Base-by-base conservation (phyloP, 306 rosid genomes). In the Pyrus bretschneideri region DNA sequence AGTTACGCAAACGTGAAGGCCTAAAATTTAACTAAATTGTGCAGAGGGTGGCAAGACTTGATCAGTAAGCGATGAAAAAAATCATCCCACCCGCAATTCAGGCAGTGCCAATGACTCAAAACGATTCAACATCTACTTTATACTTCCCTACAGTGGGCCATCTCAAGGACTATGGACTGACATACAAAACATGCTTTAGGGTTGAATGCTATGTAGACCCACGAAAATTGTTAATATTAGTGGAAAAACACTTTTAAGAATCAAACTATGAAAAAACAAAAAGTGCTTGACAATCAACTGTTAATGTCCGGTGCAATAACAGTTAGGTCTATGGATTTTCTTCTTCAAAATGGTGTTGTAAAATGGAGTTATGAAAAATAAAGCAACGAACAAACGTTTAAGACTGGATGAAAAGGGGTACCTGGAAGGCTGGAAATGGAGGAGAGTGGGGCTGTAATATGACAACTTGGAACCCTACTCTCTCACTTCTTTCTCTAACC, bases 111-210 rank as follows among this genome's bases (percentile, higher is more conserved):
- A 83, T 23, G 91, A 84, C 85, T 93, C 98, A 4, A 93, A 93
- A 91, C 25, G 93, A 89, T 33, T 93, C 86, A 18, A 89, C 64
- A 77, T 91, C 97, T 61, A 91, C 96, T 82, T 82, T 89, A 81
- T 84, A 93, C 84, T 82, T 89, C 72, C 97, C 97, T 67, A 93
- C 98, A 79, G 67, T 87, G 9, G 98, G 98, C 97, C 98, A 93
- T 79, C 87, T 82, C 29, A 64, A 60, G 64, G 92, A 88, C 80
- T 85, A 92, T 3, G 85, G 74, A 73, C 97, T 89, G 92, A 72
- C 79, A 86, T 12, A 35, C 55, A 70, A 79, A 76, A 71, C 44
- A 67, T 35, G 62, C 62, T 3, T 23, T 4, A 58, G 73, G 72
- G 49, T 68, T 15, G 19, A 78, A 8, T 21, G 19, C 54, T 14